Evolutionary conservation across 2,329 filamentous ascomycete species (phyloP), one percentile per base, ranked within the genome.

Genomic region (Fusarium illudens): DNA sequence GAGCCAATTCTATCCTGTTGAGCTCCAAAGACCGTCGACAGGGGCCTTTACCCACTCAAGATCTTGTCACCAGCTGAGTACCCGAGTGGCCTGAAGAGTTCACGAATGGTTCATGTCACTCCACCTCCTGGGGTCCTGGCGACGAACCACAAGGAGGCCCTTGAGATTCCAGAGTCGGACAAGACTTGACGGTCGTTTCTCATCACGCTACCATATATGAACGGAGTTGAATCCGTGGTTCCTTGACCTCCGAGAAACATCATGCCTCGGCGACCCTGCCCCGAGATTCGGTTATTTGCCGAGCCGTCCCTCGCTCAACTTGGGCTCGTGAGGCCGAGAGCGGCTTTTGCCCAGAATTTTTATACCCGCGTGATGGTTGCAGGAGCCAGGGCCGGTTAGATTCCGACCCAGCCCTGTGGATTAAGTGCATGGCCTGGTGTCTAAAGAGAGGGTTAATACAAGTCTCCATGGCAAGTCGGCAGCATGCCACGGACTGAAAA

Each of bases 271-370:
- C 22, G 39, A 44, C 6, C 39, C 25, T 44, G 22, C 39, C 39
- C 39, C 39, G 39, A 44, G n/a, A 58, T 52, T 58, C 61, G 65
- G 61, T 55, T 29, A 22, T 19, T 49, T 49, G 7, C 29, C 29
- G 46, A 32, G 46, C 27, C 17, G 9, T 32, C 17, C 17, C 15
- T 15, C 6, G 44, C 30, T 42, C 51, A 49, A 53, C 57, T n/a
- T 44, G 15, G 37, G 39, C 25, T 37, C 27, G 27, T 32, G 19
- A 48, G 52, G 48, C 57, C 57, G 61, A 58, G 39, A 37, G 44
- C 48, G 64, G 65, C 27, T 68, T 36, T 44, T 32, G 36, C 44
- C 60, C 36, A 37, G 34, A 32, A n/a, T 27, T 50, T 42, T 34
- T 36, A 29, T 54, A 50, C 25, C 20, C 34, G 42, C 19, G 50